These are phyloP conservation scores for Cubamyces lactineus DNA, from an alignment of 768 basidiomycete genomes.

Conservation along the genomic window DNA sequence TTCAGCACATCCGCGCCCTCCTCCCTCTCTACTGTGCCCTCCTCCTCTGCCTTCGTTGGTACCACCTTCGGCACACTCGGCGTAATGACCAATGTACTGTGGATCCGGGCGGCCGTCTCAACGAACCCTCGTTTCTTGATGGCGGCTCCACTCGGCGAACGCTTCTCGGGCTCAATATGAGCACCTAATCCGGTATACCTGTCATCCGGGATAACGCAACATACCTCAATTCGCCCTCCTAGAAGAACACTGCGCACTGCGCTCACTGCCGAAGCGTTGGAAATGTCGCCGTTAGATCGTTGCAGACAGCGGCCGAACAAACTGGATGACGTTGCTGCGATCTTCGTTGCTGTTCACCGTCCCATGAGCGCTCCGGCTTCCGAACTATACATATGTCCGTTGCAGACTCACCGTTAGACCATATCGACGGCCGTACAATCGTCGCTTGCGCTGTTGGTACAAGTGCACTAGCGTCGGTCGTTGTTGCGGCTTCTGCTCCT, in stretches of 20 bases:
- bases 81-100: conserved; percentile 62
- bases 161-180: no score
- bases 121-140: conserved; percentile 42
- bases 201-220: neutral
- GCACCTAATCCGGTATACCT: no score
- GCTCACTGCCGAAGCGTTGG: conserved; percentile 17
- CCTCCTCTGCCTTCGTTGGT: conserved; percentile 5
- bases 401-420: conserved; percentile 3
- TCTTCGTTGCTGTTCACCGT: conserved; percentile 4
- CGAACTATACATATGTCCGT: neutral
- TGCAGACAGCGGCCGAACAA: conserved; percentile 23
- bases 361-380: conserved; percentile 1
- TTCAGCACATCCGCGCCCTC: conserved; percentile 18
- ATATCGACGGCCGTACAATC: neutral
- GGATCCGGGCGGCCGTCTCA: conserved; percentile 66
- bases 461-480: no score
- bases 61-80: conserved; percentile 54
- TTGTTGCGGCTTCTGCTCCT: neutral
- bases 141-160: no score
- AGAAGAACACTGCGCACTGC: conserved; percentile 51
- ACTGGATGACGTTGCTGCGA: conserved; percentile 22
- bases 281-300: neutral
- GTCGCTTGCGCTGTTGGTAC: no score
- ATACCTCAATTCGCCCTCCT: conserved; percentile 11
- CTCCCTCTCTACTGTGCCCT: conserved; percentile 13